Evolutionary conservation across 257 asterid species (phyloP), one percentile per base, ranked within the genome.

Genomic region (Nicotiana knightiana): DNA sequence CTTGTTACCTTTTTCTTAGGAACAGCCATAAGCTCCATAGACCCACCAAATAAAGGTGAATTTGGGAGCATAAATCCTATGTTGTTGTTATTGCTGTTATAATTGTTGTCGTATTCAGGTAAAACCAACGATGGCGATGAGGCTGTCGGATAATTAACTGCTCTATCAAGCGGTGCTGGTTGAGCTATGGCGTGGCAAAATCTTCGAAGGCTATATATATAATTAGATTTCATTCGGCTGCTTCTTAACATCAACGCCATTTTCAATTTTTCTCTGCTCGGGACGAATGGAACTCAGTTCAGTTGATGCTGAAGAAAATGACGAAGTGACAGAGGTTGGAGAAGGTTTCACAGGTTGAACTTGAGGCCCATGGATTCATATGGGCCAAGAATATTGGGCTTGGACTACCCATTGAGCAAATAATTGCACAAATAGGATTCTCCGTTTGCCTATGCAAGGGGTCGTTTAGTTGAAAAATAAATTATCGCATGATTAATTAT

Each of bases 11-110:
- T 94, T 85, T 76, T 91, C 85, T 90, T 94, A 55, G 97, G 98
- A 64, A 94, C 98, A 76, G 98, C 98, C 98, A 92, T 94, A 54
- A 94, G 94, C 84, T 94, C 97, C 91, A 94, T 88, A 32, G 87
- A 87, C 9, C 92, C 97, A 35, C 76, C 81, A 24, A 81, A 63
- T 39, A 85, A 88, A 6, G 90, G 86, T 71, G 82, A 86, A 77
- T 84, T 75, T 15, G 86, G 87, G 5, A 83, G 83, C 57, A 68
- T 85, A 48, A 78, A 78, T 24, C 87, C 86, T 32, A 67, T 35
- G 48, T 79, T 81, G n/a, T 84, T 82, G 12, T 24, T 81, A n/a
- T 85, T 82, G 4, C 5, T 43, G 48, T 43, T 26, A 9, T 24
- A 2, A 63, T 24, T 6, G 48, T 85, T 82, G 18, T 89, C 84